Evolutionary conservation across 176 grass and related monocot genomes (phyloP), one percentile per base, ranked within the genome.

Genomic region (Melocanna baccifera): DNA sequence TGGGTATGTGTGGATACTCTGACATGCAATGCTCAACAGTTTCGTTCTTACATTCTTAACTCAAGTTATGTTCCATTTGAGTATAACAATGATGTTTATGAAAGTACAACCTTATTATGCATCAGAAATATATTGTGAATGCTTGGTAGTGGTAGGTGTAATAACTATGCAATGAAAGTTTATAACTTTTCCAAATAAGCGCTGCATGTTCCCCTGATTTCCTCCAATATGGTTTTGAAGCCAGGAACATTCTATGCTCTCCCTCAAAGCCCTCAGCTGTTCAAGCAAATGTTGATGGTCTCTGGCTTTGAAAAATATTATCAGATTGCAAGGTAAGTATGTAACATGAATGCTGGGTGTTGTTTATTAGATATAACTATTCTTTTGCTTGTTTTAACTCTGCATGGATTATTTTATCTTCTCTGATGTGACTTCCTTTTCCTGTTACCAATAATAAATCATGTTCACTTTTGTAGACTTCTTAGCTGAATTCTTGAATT

Each of bases 201-300:
- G 32, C 26, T 84, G 18, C 30, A 34, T 64, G 29, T 69, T 81
- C 16, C 30, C 66, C 79, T 94, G 69, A 90, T 86, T 81, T 57
- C 53, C 61, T 86, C 55, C 48, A 55, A 79, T 80, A 83, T 88
- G 57, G 66, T 99, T 90, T 37, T 99, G 93, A 99, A 99, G 96
- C 87, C 93, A 94, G 96, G 96, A 83, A 91, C 89, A 71, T 96
- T 95, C 91, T 99, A 94, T 89, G 96, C 96, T 80, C 91, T 99
- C 64, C 96, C 96, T 72, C 96, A 99, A 92, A 99, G 96, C 61
- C 96, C 96, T 67, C 96, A 99, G 80, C 87, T 99, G 78, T 99
- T 99, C 86, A 99, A 99, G 86, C 93, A 99, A 87, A 99, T 99
- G 93, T 71, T 99, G 84, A 94, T 99, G 91, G 96, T 93, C 62